Evolutionary conservation across 371 early-diverging fungal genomes (phyloP).

Genomic region (Sporodiniella umbellata): DNA sequence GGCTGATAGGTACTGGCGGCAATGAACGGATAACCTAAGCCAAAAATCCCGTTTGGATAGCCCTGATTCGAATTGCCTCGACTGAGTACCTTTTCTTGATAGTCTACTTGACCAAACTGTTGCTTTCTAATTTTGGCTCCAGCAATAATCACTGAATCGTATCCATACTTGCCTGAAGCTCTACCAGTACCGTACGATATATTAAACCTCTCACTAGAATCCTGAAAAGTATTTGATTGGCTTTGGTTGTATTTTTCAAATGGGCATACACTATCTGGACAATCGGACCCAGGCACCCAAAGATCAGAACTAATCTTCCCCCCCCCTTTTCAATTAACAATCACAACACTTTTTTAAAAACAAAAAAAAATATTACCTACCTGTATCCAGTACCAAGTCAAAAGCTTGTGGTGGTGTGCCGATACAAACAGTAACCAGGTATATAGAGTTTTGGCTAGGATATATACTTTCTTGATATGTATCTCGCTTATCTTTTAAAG

Average conservation of each 20-base stretch:
- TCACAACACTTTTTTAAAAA: too few species aligned
- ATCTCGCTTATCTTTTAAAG: slow-evolving; percentile 2
- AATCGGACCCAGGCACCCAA: slow-evolving; percentile 34
- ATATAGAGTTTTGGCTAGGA: slow-evolving; percentile 2
- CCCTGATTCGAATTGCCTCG: neutral
- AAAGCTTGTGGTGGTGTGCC: slow-evolving; percentile 31
- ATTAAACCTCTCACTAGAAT: slow-evolving; percentile 8
- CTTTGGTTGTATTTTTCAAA: slow-evolving; percentile 23
- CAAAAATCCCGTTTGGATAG: slow-evolving; percentile 39
- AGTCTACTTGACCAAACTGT: slow-evolving; percentile 35
- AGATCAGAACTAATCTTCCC: slow-evolving; percentile 31
- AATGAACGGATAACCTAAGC: slow-evolving; percentile 40
- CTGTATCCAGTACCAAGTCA: slow-evolving; percentile 27
- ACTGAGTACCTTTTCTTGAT: slow-evolving; percentile 21
- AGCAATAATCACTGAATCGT: slow-evolving; percentile 21
- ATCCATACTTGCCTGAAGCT: slow-evolving; percentile 30
- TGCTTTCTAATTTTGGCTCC: slow-evolving; percentile 36
- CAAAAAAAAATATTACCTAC: slow-evolving; percentile 14
- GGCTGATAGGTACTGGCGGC: slow-evolving; percentile 35
- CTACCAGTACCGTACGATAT: slow-evolving; percentile 36
- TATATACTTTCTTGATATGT: neutral
- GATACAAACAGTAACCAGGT: slow-evolving; percentile 16
- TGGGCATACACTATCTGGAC: slow-evolving; percentile 26
- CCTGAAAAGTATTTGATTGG: slow-evolving; percentile 28
- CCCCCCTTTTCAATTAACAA: too few species aligned